Evolutionary conservation across 352 stramenopile genomes (phyloP).

Genomic region (Phytophthora constricta): DNA sequence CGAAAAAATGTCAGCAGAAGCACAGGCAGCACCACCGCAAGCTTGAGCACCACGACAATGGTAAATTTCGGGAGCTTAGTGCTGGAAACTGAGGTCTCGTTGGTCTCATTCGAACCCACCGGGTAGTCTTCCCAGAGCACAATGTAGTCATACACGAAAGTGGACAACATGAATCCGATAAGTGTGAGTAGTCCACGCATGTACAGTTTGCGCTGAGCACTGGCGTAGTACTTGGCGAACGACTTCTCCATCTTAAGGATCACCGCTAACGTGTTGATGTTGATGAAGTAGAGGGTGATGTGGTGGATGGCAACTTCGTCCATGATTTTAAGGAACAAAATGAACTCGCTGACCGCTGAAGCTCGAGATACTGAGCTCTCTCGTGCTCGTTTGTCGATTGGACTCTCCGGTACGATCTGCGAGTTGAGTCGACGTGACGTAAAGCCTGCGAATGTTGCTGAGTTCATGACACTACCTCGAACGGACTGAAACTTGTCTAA

Average conservation of each 20-base stretch:
- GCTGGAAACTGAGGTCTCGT: conserved; percentile 15
- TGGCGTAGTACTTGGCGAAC: conserved; percentile 83
- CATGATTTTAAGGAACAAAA: conserved; percentile 82
- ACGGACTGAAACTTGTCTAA: conserved; percentile 33
- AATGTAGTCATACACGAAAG: conserved; percentile 79
- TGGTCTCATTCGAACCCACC: conserved; percentile 38
- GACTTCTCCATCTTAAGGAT: conserved; percentile 83
- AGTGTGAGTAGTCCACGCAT: conserved; percentile 61
- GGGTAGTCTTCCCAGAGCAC: conserved; percentile 66
- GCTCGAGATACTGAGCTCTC: conserved; percentile 61
- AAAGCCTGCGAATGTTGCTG: conserved; percentile 26
- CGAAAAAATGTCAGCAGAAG: conserved; percentile 75
- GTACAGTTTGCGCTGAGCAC: conserved; percentile 69
- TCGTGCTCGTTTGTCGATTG: conserved; percentile 42
- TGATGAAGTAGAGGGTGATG: conserved; percentile 85
- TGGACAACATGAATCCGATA: conserved; percentile 74
- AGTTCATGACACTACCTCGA: conserved; percentile 32
- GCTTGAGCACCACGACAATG: conserved; percentile 68
- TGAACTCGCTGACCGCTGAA: conserved; percentile 75
- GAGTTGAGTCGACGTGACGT: conserved; percentile 36
- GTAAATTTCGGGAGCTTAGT: conserved; percentile 70
- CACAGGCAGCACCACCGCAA: conserved; percentile 66
- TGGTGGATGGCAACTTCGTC: conserved; percentile 84
- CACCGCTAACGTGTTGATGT: conserved; percentile 68
- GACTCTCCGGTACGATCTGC: conserved; percentile 45